Base-by-base conservation (phyloP, 2,329 filamentous ascomycete genomes). In the Cephalotrichum gorgonifer region DNA sequence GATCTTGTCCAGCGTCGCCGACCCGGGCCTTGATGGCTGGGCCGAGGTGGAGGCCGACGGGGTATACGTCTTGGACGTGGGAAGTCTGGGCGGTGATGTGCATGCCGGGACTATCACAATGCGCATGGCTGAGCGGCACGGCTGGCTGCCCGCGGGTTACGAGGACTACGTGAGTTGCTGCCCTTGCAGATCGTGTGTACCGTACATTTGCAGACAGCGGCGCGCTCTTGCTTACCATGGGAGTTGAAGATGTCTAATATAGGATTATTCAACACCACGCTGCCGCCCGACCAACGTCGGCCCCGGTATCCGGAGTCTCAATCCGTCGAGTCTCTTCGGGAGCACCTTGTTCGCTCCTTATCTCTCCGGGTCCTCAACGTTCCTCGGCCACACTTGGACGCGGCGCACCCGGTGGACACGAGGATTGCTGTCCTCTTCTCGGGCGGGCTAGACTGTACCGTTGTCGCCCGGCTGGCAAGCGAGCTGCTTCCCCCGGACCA, bases 381-480 rank as follows among this genome's bases (percentile, higher is more conserved):
- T 6, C 86, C 86, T 0, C 59, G 71, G 43, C 79, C 78, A 1
- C 78, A 74, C 11, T 56, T 8, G 8, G 43, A 31, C 2, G 53
- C 49, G 25, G 63, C 68, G 22, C 22, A 52, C 39, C 63, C 58
- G 6, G 54, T 54, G 1, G 44, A 54, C 7, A 57, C 54, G 17
- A 76, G 75, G 49, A 64, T 95, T 14, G 89, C 88, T 1, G 73
- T 98, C 1, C 71, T 98, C 0, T 98, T 97, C 63, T 98, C 93
- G 0, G 93, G 93, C 2, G 93, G 93, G 0, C 75, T 98, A 6
- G 93, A 98, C 63, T 97, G 93, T 61, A 91, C 90, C 0, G 73
- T 96, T 1, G 72, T 98, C 44, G 91, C 91, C 22, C 79, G 89
- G 41, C 67, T 97, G 23, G 73, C 78, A 11, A 86, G 95, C 60